Evolutionary conservation across 306 rosid genomes (phyloP), one percentile per base, ranked within the genome.

Genomic region (Luffa aegyptiaca): DNA sequence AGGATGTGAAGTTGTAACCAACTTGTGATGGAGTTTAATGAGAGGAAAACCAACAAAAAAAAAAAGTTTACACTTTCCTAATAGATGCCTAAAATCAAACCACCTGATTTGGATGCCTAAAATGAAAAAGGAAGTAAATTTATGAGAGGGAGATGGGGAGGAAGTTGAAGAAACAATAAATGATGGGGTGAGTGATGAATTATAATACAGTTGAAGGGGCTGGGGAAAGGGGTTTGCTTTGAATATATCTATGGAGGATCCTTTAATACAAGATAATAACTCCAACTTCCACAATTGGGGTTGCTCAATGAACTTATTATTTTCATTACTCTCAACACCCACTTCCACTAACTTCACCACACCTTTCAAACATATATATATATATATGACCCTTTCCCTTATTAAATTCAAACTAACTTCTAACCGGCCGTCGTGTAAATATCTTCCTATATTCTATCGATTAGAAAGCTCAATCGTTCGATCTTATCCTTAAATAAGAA

Each of bases 201-300:
- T 26, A 26, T 26, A 26, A 46, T 73, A 35, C 26, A 14, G 11
- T 73, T 73, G 77, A 73, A 73, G 44, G 59, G 71, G 26, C 18
- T 8, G 31, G 51, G 4, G 17, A 41, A 68, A 5, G 46, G 44
- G 51, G 26, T 70, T 44, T 48, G 78, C 11, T 81, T 85, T 88
- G 13, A 71, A 71, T 71, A 44, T 48, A 20, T 71, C 55, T 70
- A 21, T 71, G 58, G 58, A 44, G 10, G 55, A 44, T 70, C 37
- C 52, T 70, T 70, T 39, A 63, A 63, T 63, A 63, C 44, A 13
- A 56, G 4, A 72, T 72, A 45, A 48, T 72, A 72, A 72, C 77
- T 72, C 77, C 77, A 72, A 72, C 77, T 72, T 72, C 77, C 77
- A 72, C 77, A 72, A 72, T 72, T 72, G 56, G 31, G 77, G 77